Evolutionary conservation across 257 asterid genomes (phyloP).

Genomic region (Striga asiatica): DNA sequence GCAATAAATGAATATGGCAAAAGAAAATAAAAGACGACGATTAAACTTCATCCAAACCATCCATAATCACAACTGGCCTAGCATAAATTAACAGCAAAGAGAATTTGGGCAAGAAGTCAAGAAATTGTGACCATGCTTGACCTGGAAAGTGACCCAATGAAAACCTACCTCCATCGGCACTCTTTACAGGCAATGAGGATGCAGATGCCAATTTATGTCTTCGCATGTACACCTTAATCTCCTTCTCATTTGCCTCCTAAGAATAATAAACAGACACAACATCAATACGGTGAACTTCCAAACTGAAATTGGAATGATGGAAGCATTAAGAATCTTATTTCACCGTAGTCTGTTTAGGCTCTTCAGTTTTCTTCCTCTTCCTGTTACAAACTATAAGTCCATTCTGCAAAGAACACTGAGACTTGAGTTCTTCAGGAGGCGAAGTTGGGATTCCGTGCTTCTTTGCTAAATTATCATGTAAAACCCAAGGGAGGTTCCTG

Average conservation of each 20-base stretch:
- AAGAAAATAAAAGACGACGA: no score
- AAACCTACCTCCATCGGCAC: conserved; percentile 35
- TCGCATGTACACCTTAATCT: no score
- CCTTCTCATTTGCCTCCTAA: conserved; percentile 34
- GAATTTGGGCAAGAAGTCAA: no score
- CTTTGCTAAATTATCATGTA: conserved; percentile 72
- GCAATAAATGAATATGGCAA: no score
- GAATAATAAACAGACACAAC: conserved; percentile 16
- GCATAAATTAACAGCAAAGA: no score
- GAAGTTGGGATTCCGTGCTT: conserved; percentile 59
- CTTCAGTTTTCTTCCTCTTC: conserved; percentile 74
- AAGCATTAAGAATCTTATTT: conserved; percentile 12
- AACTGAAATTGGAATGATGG: conserved; percentile 5
- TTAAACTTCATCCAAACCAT: no score
- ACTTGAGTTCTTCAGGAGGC: conserved; percentile 55
- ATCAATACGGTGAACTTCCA: conserved; percentile 5
- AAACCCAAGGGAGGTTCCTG: conserved; percentile 77
- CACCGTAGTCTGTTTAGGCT: conserved; percentile 42
- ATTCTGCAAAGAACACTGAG: conserved; percentile 37
- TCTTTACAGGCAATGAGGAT: no score
- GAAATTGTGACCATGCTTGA: neutral
- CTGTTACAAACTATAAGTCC: conserved; percentile 53
- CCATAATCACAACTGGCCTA: no score
- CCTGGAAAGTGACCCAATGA: no score
- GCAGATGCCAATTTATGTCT: no score